These are phyloP conservation scores for Endothia cerciana DNA, from an alignment of 2,329 filamentous ascomycete genomes.

Conservation along the genomic window DNA sequence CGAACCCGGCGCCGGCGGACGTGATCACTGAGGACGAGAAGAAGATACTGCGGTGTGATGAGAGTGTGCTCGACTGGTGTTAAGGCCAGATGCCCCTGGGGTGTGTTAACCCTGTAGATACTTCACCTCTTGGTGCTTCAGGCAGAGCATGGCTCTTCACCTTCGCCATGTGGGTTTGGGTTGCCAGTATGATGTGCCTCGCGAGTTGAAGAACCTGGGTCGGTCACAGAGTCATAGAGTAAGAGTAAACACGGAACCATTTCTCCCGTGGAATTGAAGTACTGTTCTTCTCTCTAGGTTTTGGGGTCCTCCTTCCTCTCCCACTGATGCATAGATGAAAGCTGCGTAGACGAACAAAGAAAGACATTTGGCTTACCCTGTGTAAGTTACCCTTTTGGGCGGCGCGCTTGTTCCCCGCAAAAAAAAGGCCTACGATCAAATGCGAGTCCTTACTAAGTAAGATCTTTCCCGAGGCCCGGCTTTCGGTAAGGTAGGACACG, in stretches of 20 bases:
- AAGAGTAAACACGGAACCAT: too few species aligned
- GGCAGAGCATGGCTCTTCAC: background rate
- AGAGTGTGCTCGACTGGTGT: constrained; percentile 19
- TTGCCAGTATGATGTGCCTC: too few species aligned
- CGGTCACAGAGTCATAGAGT: background rate
- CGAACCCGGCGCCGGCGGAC: background rate
- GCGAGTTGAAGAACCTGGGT: background rate
- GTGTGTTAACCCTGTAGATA: background rate
- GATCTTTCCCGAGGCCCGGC: constrained; percentile 10
- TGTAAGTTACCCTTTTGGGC: constrained; percentile 7
- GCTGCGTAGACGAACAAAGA: background rate
- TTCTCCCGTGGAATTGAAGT: background rate
- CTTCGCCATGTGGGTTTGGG: background rate
- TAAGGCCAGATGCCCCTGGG: background rate
- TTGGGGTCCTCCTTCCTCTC: too few species aligned
- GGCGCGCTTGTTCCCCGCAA: constrained; percentile 1
- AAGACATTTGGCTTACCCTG: background rate
- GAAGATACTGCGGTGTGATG: constrained; percentile 11
- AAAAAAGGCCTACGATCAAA: too few species aligned
- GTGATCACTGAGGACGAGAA: constrained; percentile 10
- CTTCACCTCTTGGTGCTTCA: background rate
- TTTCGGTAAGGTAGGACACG: background rate
- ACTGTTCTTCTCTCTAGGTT: background rate
- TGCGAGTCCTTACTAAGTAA: background rate
- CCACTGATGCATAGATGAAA: background rate